Conservation (phyloP, 2,329 filamentous ascomycete species). For the Talaromyces sp. region DNA sequence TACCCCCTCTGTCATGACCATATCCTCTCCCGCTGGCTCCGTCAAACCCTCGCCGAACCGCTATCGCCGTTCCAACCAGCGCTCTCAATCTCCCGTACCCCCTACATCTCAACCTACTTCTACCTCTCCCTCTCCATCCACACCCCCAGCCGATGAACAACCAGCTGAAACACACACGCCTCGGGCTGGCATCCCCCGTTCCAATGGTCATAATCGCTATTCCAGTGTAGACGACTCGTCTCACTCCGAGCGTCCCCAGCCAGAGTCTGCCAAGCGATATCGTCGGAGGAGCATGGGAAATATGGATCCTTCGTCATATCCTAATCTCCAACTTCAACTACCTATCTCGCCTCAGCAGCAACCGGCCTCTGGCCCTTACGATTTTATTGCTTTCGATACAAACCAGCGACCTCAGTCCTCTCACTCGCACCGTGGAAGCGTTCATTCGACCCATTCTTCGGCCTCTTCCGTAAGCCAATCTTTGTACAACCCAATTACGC, state of each 20-base stretch:
- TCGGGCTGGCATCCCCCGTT: constrained; percentile 38
- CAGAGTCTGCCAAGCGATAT: constrained; percentile 74
- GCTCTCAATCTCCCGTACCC: constrained; percentile 18
- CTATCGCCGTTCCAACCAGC: constrained; percentile 71
- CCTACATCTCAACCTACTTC: background rate
- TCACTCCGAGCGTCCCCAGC: constrained; percentile 53
- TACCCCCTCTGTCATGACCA: constrained; percentile 54
- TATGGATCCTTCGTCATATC: constrained; percentile 51
- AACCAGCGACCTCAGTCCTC: constrained; percentile 37
- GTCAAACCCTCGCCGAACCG: constrained; percentile 76
- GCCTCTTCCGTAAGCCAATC: constrained; percentile 64
- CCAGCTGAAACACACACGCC: constrained; percentile 31
- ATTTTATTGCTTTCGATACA: constrained; percentile 36
- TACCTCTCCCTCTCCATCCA: background rate
- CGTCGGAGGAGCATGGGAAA: constrained; percentile 81
- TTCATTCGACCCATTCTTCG: constrained; percentile 55
- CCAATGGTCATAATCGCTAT: constrained; percentile 58
- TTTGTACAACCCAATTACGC: no score
- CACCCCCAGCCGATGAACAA: constrained; percentile 44
- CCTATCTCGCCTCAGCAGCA: constrained; percentile 36
- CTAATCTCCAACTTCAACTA: constrained; percentile 37
- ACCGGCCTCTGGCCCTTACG: constrained; percentile 32
- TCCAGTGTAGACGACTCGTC: constrained; percentile 72
- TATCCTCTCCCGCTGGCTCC: constrained; percentile 51
- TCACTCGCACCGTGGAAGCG: constrained; percentile 58